Conservation (phyloP, 306 rosid species). For the Arachis hypogaea region DNA sequence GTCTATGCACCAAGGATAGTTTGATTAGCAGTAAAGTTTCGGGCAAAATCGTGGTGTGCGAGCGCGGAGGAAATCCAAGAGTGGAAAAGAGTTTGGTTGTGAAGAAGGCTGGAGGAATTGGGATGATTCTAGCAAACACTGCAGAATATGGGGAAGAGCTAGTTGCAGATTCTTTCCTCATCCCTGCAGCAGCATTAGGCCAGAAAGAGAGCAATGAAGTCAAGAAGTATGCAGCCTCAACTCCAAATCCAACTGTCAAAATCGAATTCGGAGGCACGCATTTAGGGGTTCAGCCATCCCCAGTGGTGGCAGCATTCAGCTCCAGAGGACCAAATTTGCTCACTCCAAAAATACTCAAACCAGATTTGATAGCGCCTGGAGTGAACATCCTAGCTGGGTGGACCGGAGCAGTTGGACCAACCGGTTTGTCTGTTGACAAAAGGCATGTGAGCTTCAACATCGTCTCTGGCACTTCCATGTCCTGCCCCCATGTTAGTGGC, state of each 20-base stretch:
- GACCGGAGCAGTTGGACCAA: constrained; percentile 70
- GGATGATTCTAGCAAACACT: constrained; percentile 80
- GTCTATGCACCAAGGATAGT: constrained; percentile 51
- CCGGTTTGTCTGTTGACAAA: constrained; percentile 52
- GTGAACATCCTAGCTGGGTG: constrained; percentile 94
- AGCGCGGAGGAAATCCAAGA: constrained; percentile 67
- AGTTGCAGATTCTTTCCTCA: constrained; percentile 62
- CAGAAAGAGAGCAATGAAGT: constrained; percentile 52
- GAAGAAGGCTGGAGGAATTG: constrained; percentile 74
- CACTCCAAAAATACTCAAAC: constrained; percentile 79
- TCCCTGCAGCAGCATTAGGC: constrained; percentile 75
- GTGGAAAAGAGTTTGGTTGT: constrained; percentile 72
- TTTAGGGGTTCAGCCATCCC: constrained; percentile 79
- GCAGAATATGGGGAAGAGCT: constrained; percentile 71
- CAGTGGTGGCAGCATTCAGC: constrained; percentile 86
- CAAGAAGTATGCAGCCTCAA: constrained; percentile 58
- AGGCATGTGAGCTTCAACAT: constrained; percentile 76
- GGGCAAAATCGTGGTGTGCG: constrained; percentile 87
- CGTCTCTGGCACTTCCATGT: constrained; percentile 94
- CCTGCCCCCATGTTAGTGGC: constrained; percentile 95
- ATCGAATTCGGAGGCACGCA: constrained; percentile 55
- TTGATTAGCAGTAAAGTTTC: constrained; percentile 60
- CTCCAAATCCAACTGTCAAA: constrained; percentile 60
- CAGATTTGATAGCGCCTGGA: constrained; percentile 96
- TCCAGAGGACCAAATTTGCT: constrained; percentile 86